phyloP scores from a whole-genome alignment of 371 early-diverging fungal species.

The Umbelopsis sp. region DNA sequence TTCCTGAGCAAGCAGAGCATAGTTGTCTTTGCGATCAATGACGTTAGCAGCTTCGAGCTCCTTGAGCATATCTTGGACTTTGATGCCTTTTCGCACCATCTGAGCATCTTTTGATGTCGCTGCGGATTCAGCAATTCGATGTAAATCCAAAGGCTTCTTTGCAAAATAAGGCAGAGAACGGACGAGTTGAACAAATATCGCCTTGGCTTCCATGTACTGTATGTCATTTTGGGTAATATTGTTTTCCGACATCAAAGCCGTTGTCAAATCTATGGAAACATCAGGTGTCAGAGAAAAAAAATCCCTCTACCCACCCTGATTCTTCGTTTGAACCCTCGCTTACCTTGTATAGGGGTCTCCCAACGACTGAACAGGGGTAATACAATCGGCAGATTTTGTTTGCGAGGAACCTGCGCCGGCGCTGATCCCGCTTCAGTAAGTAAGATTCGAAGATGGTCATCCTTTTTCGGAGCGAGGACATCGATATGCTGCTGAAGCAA shows the following conservation, averaged over 20 bases:
- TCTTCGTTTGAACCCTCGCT: background rate
- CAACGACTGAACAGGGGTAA: slow-evolving; percentile 85
- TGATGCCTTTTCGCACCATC: slow-evolving; percentile 89
- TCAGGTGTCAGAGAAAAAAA: background rate
- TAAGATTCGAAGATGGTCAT: slow-evolving; percentile 76
- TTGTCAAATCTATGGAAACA: slow-evolving; percentile 43
- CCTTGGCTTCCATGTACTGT: slow-evolving; percentile 92
- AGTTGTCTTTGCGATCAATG: slow-evolving; percentile 70
- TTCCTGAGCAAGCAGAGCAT: slow-evolving; percentile 82
- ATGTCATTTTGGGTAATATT: slow-evolving; percentile 87
- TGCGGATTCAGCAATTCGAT: slow-evolving; percentile 81
- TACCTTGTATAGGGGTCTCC: slow-evolving; percentile 84
- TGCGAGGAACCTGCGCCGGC: slow-evolving; percentile 77
- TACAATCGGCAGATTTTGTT: slow-evolving; percentile 80
- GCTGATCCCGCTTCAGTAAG: slow-evolving; percentile 78
- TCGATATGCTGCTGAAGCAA: slow-evolving; percentile 82
- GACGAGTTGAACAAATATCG: slow-evolving; percentile 87
- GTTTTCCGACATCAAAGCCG: slow-evolving; percentile 68
- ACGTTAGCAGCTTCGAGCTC: slow-evolving; percentile 77
- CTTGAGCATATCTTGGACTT: slow-evolving; percentile 87
- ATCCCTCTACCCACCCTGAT: background rate
- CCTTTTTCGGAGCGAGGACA: slow-evolving; percentile 73
- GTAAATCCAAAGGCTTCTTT: slow-evolving; percentile 57
- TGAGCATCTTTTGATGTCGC: slow-evolving; percentile 82
- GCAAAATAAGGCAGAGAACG: slow-evolving; percentile 73